Conservation (phyloP, 257 asterid genomes). For the Plantago major region DNA sequence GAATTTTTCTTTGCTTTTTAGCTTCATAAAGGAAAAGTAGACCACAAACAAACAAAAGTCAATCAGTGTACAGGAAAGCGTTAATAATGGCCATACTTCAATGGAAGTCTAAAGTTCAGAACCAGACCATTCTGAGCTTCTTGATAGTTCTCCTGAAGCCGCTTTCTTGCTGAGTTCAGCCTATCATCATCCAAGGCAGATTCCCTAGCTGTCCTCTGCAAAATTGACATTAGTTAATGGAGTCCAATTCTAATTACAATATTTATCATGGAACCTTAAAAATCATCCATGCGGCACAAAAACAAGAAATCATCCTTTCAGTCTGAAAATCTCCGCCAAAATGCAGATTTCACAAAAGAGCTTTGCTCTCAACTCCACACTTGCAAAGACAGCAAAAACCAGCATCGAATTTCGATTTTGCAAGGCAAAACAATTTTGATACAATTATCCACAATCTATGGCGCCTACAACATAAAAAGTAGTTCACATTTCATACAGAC, state of each 20-base stretch:
- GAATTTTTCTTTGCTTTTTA: constrained; percentile 92
- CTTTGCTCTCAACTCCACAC: no score
- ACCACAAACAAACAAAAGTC: constrained; percentile 19
- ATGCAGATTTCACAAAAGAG: no score
- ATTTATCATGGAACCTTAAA: no score
- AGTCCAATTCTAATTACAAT: background rate
- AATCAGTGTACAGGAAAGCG: background rate
- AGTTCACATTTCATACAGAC: background rate
- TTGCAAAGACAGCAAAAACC: no score
- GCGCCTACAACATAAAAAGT: no score
- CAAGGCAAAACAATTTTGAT: no score
- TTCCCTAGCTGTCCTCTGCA: constrained; percentile 74
- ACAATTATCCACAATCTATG: no score
- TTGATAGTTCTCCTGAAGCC: constrained; percentile 99
- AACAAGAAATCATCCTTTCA: no score
- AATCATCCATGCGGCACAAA: no score
- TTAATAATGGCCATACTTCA: constrained; percentile 1
- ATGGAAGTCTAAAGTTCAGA: constrained; percentile 25
- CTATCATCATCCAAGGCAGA: constrained; percentile 60
- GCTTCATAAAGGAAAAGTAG: constrained; percentile 50
- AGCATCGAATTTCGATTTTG: no score
- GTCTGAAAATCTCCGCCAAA: no score
- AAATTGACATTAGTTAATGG: constrained; percentile 21
- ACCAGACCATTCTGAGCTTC: constrained; percentile 89
- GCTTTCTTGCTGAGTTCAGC: constrained; percentile 74